These are phyloP conservation scores for Mariannaea elegans DNA, from an alignment of 2,329 filamentous ascomycete genomes.

Conservation along the genomic window DNA sequence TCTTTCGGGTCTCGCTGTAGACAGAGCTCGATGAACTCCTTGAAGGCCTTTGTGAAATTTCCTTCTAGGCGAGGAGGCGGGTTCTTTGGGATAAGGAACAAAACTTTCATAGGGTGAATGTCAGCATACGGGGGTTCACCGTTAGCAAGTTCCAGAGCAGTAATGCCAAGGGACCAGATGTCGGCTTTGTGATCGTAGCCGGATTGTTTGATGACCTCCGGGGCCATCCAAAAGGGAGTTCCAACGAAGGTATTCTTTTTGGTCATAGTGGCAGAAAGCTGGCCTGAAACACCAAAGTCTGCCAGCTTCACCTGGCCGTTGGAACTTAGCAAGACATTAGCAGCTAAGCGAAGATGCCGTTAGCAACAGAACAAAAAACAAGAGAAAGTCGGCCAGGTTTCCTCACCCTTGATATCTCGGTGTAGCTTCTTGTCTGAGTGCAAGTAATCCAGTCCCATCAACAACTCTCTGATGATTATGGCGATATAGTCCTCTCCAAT, in stretches of 20 bases:
- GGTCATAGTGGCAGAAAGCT: constrained; percentile 97
- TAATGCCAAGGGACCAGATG: constrained; percentile 97
- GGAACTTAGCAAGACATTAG: constrained; percentile 88
- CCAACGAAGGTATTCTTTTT: constrained; percentile 99
- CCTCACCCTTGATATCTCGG: constrained; percentile 89
- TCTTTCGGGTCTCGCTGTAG: constrained; percentile 90
- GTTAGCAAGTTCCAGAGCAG: constrained; percentile 88
- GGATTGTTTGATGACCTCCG: constrained; percentile 97
- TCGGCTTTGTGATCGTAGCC: constrained; percentile 98
- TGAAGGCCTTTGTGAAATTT: constrained; percentile 83
- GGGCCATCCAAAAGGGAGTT: constrained; percentile 99
- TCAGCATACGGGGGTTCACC: constrained; percentile 95
- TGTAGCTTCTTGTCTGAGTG: constrained; percentile 97
- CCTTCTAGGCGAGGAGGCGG: constrained; percentile 83
- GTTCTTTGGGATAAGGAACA: constrained; percentile 97
- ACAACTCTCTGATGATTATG: constrained; percentile 89
- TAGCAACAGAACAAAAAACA: neutral
- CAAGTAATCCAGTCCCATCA: constrained; percentile 90
- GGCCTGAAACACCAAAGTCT: constrained; percentile 96
- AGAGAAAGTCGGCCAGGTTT: neutral
- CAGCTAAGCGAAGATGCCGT: constrained; percentile 65
- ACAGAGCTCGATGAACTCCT: constrained; percentile 85
- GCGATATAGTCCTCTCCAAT: constrained; percentile 97
- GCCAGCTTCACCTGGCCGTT: constrained; percentile 97
- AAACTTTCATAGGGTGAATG: constrained; percentile 97